Base-by-base conservation (phyloP, 2,329 filamentous ascomycete genomes). In the Alternaria brassicicola region DNA sequence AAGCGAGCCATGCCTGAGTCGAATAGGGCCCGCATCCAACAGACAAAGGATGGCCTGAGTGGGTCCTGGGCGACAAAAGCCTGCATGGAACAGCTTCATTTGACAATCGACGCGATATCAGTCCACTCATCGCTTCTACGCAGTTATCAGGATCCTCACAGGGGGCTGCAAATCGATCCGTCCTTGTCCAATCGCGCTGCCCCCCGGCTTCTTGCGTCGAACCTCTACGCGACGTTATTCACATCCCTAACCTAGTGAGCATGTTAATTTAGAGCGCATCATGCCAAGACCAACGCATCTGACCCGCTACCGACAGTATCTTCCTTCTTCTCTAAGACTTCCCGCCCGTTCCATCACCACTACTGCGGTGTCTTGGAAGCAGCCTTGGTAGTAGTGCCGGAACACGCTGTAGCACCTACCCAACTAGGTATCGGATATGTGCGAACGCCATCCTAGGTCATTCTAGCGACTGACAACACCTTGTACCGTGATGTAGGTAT, bases 241-340 rank as follows among this genome's bases (percentile, higher is more conserved):
- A 71, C 63, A 73, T 71, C 67, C 70, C 69, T 72, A 72, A 68
- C 64, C 53, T 53, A 70, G 71, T 73, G 75, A 75, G 70, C 61
- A 62, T 30, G 50, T 64, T 66, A 72, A 73, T 73, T 64, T 74
- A 53, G 59, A 56, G 43, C 64, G 68, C 72, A 56, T 66, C 50
- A 60, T 65, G 70, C 71, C 70, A 74, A 74, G 70, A 55, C 21
- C 17, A 47, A 43, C 49, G 50, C 64, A 56, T 56, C 54, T 67
- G 61, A 66, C 58, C 51, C 55, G 65, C 59, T 63, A 53, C 60
- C 51, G 46, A 50, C 51, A 55, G 47, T 55, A 45, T 63, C 51
- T 60, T 62, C 61, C 65, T 62, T 57, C 50, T 63, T 58, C 54
- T 67, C 59, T 57, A 58, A 60, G 52, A 48, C 54, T 47, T 55